Percentiles rank a stretch among this genome's conserved stretches.
These are phyloP conservation scores for Hortiboletus campestris DNA, from an alignment of 768 basidiomycete genomes.

Conservation along the genomic window DNA sequence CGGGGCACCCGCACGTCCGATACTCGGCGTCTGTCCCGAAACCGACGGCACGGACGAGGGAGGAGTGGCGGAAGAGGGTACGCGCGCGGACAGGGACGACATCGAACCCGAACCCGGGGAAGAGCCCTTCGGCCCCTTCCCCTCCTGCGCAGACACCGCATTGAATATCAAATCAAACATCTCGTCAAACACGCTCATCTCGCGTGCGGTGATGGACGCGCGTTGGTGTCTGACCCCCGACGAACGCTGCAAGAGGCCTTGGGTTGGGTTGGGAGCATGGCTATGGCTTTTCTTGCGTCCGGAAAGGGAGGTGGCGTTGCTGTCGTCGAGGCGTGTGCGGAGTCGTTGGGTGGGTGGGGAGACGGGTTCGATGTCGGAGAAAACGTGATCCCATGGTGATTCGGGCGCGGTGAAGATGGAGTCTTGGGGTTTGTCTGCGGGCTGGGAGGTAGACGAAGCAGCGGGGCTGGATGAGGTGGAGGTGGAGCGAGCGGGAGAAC, in stretches of 20 bases:
- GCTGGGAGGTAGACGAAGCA: conserved; percentile 1
- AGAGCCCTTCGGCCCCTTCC: not conserved
- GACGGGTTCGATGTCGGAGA: conserved; percentile 42
- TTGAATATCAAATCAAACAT: conserved; percentile 75
- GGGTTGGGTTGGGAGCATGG: not conserved
- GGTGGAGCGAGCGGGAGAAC: not conserved
- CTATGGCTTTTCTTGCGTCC: not conserved
- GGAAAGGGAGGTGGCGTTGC: not conserved
- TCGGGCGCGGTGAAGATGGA: conserved; percentile 36
- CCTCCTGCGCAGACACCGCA: conserved; percentile 40
- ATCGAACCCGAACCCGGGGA: not conserved
- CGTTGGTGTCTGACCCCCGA: conserved; percentile 31
- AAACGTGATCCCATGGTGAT: conserved; percentile 55
- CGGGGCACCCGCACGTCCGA: conserved; percentile 13
- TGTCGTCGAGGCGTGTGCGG: conserved; percentile 11
- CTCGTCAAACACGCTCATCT: conserved; percentile 63
- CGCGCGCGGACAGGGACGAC: conserved; percentile 1
- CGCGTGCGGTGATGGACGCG: conserved; percentile 67
- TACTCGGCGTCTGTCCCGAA: conserved; percentile 13
- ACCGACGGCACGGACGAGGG: not conserved
- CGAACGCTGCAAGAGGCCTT: conserved; percentile 9
- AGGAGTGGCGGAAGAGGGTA: not conserved
- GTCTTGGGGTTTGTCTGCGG: conserved; percentile 5
- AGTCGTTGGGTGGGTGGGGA: conserved; percentile 19
- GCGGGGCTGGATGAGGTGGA: not conserved